These are phyloP conservation scores for Pharus latifolius DNA, from an alignment of 176 grass and related monocot genomes.

Conservation along the genomic window DNA sequence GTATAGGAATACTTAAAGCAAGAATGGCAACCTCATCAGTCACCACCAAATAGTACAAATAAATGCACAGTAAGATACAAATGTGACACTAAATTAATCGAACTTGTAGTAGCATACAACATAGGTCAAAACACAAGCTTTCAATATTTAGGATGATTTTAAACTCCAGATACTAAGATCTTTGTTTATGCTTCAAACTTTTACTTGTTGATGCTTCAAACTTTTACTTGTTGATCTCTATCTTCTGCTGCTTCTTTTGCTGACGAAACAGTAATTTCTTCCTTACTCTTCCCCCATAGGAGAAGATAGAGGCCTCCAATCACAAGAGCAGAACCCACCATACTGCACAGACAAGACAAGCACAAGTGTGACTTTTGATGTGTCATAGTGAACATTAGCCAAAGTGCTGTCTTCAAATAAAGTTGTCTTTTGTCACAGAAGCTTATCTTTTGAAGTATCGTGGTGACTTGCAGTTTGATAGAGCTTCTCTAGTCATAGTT, in stretches of 20 bases:
- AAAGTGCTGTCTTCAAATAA: constrained; percentile 1
- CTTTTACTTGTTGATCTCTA: background rate
- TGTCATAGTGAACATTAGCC: background rate
- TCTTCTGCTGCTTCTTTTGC: background rate
- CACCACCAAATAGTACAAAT: background rate
- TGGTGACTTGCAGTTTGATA: no score
- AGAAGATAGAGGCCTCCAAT: constrained; percentile 45
- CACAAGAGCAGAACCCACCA: constrained; percentile 39
- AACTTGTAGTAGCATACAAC: background rate
- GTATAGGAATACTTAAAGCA: background rate
- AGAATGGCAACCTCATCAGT: background rate
- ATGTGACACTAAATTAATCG: background rate
- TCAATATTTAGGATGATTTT: background rate
- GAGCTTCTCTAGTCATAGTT: no score
- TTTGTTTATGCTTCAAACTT: background rate
- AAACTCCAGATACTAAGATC: background rate
- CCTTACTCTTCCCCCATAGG: constrained; percentile 61
- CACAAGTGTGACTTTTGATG: constrained; percentile 7
- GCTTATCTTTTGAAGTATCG: no score
- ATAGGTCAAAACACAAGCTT: background rate
- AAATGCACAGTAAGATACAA: background rate
- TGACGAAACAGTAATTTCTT: background rate
- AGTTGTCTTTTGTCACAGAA: background rate
- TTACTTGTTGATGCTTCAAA: background rate
- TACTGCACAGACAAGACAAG: constrained; percentile 28